Base-by-base conservation (phyloP, 2,329 filamentous ascomycete genomes). In the Plenodomus tracheiphilus region DNA sequence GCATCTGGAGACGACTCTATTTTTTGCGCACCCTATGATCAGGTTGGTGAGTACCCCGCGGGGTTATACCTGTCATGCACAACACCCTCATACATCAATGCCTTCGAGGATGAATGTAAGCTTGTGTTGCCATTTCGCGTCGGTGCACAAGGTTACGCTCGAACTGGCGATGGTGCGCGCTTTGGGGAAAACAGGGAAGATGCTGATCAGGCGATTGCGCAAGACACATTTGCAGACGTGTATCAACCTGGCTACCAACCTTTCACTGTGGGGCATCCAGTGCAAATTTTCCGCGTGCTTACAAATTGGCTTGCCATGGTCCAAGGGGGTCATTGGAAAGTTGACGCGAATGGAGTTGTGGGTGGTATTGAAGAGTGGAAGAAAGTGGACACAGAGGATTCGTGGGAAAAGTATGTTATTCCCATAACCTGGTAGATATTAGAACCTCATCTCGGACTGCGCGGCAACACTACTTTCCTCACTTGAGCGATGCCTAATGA, bases 101-200 rank as follows among this genome's bases (percentile, higher is more conserved):
- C 37, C 9, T 50, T 53, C 43, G 51, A 54, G 28, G 51, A 54
- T 34, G 38, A 30, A 18, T 28, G 51, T 35, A 51, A 46, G 39
- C 44, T 54, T 39, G 15, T 53, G 16, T 43, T 53, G 25, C 49
- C 49, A 47, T 53, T 49, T 20, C 40, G 42, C 18, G 28, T 52
- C 13, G 46, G 52, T 11, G 39, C 41, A 4, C 46, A 54, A 18
- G 48, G 22, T 43, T 54, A 40, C 42, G 46, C 52, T 17, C 45
- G 44, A 19, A 54, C 44, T 13, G 51, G 47, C 36, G 47, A 51
- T 20, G 45, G 51, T 18, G 44, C 48, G 35, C 41, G 42, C 19
- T 46, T 51, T 22, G 47, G 51, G 5, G 53, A 53, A 41, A 16
- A 45, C 41, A 22, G 47, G 28, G 36, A 42, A 35, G 34, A 43